Conservation (phyloP, 1,284 basidiomycete genomes). For the Malassezia globosa region DNA sequence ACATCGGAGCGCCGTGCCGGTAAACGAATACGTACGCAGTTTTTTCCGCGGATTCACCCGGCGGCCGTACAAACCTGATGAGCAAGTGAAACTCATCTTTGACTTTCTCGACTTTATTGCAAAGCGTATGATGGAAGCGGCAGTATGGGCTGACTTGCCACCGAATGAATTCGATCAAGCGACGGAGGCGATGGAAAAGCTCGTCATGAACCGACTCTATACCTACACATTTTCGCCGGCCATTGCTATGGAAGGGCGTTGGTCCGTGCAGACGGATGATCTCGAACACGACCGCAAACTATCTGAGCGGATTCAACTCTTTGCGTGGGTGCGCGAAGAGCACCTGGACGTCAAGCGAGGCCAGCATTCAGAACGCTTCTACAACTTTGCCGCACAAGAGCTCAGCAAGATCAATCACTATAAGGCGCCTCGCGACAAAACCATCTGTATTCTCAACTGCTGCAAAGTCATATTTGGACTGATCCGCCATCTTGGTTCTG, state of each 20-base stretch:
- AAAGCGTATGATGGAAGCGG: constrained; percentile 35
- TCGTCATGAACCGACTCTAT: constrained; percentile 96
- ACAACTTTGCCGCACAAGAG: constrained; percentile 79
- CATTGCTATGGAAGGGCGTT: constrained; percentile 37
- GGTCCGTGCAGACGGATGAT: constrained; percentile 64
- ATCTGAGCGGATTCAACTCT: constrained; percentile 76
- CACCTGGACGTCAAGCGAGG: constrained; percentile 60
- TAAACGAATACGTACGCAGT: constrained; percentile 41
- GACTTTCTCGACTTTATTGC: constrained; percentile 47
- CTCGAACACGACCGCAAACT: constrained; percentile 85
- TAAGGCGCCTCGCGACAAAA: constrained; percentile 92
- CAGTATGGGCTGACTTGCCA: constrained; percentile 46
- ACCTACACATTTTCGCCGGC: constrained; percentile 42
- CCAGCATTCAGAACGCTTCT: constrained; percentile 58
- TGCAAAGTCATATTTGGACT: constrained; percentile 99
- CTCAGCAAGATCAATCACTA: constrained; percentile 94
- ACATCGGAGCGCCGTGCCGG: constrained; percentile 37
- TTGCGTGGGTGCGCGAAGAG: constrained; percentile 75
- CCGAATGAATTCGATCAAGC: constrained; percentile 88
- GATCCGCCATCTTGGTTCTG: constrained; percentile 62
- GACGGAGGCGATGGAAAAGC: constrained; percentile 96
- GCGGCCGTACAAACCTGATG: constrained; percentile 41
- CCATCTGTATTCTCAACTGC: constrained; percentile 92
- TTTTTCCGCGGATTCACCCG: constrained; percentile 45
- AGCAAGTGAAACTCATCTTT: constrained; percentile 46